phyloP scores from a whole-genome alignment of 495 filamentous ascomycete genomes.

The Monascus purpureus region DNA sequence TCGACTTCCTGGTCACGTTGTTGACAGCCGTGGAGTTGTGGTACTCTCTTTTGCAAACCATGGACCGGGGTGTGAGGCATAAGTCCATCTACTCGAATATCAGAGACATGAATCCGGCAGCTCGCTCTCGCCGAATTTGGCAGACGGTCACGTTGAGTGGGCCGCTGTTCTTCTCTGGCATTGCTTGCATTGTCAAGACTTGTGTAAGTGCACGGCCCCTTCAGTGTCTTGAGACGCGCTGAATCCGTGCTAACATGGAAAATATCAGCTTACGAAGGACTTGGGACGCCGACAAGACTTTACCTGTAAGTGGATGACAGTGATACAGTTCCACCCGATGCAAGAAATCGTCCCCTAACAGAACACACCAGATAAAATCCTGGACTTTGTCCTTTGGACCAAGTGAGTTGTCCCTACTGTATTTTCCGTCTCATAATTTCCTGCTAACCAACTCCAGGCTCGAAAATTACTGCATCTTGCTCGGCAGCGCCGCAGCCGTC shows the following conservation, averaged over 20 bases:
- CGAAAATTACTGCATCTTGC: slow-evolving; percentile 24
- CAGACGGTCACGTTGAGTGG: slow-evolving; percentile 21
- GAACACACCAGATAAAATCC: slow-evolving; percentile 17
- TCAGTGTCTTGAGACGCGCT: not conserved
- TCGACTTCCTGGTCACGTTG: slow-evolving; percentile 18
- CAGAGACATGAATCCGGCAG: slow-evolving; percentile 14
- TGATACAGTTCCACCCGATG: not conserved
- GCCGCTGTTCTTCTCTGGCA: slow-evolving; percentile 18
- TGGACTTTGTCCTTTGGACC: slow-evolving; percentile 22
- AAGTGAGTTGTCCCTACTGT: slow-evolving; percentile 13
- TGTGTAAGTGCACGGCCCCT: slow-evolving; percentile 11
- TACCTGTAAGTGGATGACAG: slow-evolving; percentile 7
- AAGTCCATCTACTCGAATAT: slow-evolving; percentile 17
- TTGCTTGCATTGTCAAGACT: slow-evolving; percentile 24
- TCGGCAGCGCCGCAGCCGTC: slow-evolving; percentile 18
- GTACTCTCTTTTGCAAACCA: slow-evolving; percentile 20
- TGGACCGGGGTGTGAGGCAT: slow-evolving; percentile 14
- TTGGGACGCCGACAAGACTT: slow-evolving; percentile 17
- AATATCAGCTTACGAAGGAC: slow-evolving; percentile 16
- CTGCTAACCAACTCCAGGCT: slow-evolving; percentile 10
- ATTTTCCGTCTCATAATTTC: not conserved
- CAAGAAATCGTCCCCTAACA: not conserved
- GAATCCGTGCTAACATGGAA: not conserved
- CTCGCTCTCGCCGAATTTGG: slow-evolving; percentile 21
- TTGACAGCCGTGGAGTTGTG: slow-evolving; percentile 23